Evolutionary conservation across 2,329 filamentous ascomycete species (phyloP), one percentile per base, ranked within the genome.

Genomic region (Tolypocladium guangdongense): DNA sequence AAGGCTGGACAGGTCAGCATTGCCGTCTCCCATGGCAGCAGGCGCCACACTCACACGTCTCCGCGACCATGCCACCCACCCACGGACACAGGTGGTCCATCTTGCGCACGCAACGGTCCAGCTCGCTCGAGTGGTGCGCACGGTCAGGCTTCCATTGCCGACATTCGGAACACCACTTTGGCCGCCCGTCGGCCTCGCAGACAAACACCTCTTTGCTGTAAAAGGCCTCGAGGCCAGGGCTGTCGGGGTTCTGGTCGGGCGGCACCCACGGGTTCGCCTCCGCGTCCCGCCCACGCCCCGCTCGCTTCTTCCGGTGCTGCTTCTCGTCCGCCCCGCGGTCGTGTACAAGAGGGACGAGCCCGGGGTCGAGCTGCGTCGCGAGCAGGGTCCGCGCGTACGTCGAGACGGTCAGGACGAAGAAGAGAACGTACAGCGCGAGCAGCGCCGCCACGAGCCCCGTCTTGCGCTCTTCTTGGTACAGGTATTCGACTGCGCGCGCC

Each of bases 31-130:
- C 10, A 11, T 30, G 30, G 18, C 18, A 20, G 10, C 7, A 11
- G 10, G 7, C 20, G n/a, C n/a, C 30, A 27, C 18, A 68, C 79
- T 66, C 62, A 82, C 80, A 83, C 2, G 83, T 90, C 66, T 96
- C 91, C 0, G 84, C 87, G 11, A 99, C 84, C 59, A 96, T 88
- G 24, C 92, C 93, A 4, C 92, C 92, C n/a, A 95, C 91, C 87
- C 87, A 97, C 0, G 92, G 93, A 64, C 93, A 99, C 63, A 91
- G 93, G 65, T 97, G 92, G 58, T 97, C 92, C 87, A 96, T 93
- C 63, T 93, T 93, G 41, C 80, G 74, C 24, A 95, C 87, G 64
- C 92, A 97, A 45, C 90, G 79, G 50, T 82, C 82, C 14, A 93
- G 74, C 64, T 95, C 88, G 51, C 84, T 84, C 63, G 87, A 95